Percentiles rank a stretch among this genome's conserved stretches.
Conservation (phyloP, 306 rosid species). For the Leucaena leucocephala region DNA sequence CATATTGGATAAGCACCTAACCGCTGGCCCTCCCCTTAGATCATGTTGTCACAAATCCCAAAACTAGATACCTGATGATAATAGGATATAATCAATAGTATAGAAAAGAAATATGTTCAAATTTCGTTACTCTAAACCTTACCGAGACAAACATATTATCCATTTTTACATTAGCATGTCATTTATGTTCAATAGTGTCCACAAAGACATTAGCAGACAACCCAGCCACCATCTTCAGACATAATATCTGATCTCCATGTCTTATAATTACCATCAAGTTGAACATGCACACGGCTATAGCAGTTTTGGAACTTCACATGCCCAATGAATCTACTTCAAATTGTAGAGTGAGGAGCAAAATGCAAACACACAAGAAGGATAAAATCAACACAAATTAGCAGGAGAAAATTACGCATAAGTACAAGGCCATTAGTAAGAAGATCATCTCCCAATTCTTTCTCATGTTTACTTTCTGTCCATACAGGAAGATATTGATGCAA, state of each 20-base stretch:
- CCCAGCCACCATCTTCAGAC: conserved; percentile 92
- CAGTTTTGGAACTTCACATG: conserved; percentile 76
- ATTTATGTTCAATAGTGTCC: conserved; percentile 74
- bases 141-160: conserved; percentile 87
- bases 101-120: conserved; percentile 7
- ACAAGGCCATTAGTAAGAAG: not conserved
- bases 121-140: conserved; percentile 45
- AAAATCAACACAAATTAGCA: no score
- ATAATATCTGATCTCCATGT: conserved; percentile 75
- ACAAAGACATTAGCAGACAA: conserved; percentile 84
- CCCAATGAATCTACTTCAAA: no score
- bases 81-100: no score
- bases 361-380: no score
- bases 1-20: no score
- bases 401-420: no score
- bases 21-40: no score
- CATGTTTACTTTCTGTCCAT: not conserved
- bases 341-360: no score
- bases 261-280: conserved; percentile 83
- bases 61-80: no score
- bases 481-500: conserved; percentile 9
- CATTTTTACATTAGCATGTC: conserved; percentile 87
- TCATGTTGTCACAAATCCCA: no score
- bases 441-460: conserved; percentile 6
- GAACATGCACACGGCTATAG: conserved; percentile 69